Percentiles rank a stretch among this genome's conserved stretches.
These are phyloP conservation scores for Rhododendron molle DNA, from an alignment of 148 eudicot species.

Conservation along the genomic window DNA sequence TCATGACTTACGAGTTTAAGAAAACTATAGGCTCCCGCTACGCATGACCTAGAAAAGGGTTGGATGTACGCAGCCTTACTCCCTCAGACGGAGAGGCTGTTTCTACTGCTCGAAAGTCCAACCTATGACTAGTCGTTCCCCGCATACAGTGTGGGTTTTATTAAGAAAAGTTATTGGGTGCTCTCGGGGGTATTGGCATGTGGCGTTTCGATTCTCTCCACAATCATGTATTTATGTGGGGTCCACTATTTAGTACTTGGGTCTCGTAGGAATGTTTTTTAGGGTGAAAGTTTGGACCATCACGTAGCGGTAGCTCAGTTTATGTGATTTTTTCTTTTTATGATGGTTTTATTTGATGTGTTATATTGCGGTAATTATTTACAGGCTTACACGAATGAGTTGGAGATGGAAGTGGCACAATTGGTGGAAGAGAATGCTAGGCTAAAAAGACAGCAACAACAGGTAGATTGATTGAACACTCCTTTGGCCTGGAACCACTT, in stretches of 20 bases:
- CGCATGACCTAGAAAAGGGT: neutral
- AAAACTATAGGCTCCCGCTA: constrained; percentile 10
- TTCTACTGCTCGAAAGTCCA: neutral
- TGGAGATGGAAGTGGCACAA: constrained; percentile 41
- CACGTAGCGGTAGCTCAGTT: neutral
- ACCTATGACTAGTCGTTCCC: neutral
- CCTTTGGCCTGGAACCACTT: too few relatives aligned
- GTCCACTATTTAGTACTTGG: neutral
- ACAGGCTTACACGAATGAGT: constrained; percentile 53
- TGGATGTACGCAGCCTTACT: neutral
- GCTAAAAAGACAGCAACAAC: constrained; percentile 41
- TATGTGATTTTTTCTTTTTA: neutral
- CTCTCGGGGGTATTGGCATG: neutral
- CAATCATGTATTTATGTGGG: neutral
- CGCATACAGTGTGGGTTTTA: too few relatives aligned
- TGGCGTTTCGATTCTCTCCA: neutral
- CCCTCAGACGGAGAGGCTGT: neutral
- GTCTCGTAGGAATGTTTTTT: too few relatives aligned
- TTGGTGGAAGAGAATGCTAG: constrained; percentile 37
- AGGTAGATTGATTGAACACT: constrained; percentile 9
- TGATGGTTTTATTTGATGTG: neutral
- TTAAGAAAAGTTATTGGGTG: neutral
- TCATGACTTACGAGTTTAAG: constrained; percentile 33
- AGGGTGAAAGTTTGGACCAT: too few relatives aligned
- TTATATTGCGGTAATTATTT: neutral